These are phyloP conservation scores for Stephanodiscus minutulus DNA, from an alignment of 108 stramenopile species.

Conservation along the genomic window DNA sequence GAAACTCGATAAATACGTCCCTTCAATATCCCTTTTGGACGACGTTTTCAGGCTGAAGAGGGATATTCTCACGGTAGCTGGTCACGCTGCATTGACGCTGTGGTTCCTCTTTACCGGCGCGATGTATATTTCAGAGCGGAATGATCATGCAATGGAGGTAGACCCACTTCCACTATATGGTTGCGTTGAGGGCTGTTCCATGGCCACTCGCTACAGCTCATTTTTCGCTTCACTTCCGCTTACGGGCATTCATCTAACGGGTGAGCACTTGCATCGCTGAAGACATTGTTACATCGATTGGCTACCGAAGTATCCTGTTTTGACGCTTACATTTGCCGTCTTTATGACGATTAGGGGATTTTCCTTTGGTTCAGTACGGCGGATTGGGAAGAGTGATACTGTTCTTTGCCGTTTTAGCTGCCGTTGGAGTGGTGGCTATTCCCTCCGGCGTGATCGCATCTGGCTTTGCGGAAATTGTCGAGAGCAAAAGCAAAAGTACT, in stretches of 20 bases:
- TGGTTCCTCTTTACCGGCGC: conserved; percentile 83
- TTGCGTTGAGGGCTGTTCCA: conserved; percentile 66
- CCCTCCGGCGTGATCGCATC: conserved; percentile 87
- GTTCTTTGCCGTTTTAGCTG: conserved; percentile 87
- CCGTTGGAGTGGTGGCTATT: conserved; percentile 88
- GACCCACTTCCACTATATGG: conserved; percentile 76
- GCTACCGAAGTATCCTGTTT: neutral
- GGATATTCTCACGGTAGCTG: conserved; percentile 63
- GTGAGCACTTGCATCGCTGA: conserved; percentile 11
- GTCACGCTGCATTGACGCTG: conserved; percentile 75
- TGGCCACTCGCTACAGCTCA: conserved; percentile 70
- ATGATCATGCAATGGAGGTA: conserved; percentile 70
- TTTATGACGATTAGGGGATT: conserved; percentile 23
- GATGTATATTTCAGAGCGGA: conserved; percentile 78
- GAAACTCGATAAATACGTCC: conserved; percentile 91
- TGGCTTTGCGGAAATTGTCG: conserved; percentile 87
- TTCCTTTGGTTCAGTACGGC: conserved; percentile 73
- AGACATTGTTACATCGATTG: neutral
- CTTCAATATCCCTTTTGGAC: conserved; percentile 85
- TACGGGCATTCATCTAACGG: conserved; percentile 67
- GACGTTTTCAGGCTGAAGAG: conserved; percentile 85
- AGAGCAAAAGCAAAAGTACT: conserved; percentile 54
- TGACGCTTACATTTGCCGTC: neutral
- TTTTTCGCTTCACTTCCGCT: conserved; percentile 72
- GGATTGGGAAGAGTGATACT: conserved; percentile 65